Percentiles rank a stretch among this genome's conserved stretches.
Evolutionary conservation across 306 rosid species (phyloP).

Genomic region (Fragaria iinumae): DNA sequence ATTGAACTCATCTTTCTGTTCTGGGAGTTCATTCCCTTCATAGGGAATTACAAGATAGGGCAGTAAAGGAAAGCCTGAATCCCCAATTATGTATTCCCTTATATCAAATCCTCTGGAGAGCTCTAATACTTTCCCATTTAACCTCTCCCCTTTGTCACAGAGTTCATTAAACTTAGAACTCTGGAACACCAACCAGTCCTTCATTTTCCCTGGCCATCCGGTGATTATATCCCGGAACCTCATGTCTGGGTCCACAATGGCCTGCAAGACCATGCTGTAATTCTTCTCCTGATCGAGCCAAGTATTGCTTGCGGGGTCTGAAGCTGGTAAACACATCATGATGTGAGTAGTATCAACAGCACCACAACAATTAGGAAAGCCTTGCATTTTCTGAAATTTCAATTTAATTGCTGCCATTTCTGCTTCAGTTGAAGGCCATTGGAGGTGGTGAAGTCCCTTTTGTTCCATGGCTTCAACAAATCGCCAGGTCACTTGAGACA

Average conservation of each 20-base stretch:
- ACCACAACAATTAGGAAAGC: conserved; percentile 89
- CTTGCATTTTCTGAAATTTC: conserved; percentile 64
- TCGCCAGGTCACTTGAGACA: conserved; percentile 83
- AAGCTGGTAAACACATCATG: conserved; percentile 66
- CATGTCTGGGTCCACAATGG: conserved; percentile 82
- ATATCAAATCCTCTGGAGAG: conserved; percentile 54
- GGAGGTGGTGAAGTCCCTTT: conserved; percentile 68
- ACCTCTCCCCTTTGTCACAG: conserved; percentile 61
- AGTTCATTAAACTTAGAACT: conserved; percentile 62
- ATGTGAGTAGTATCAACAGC: conserved; percentile 71
- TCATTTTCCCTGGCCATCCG: conserved; percentile 87
- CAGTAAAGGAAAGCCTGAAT: conserved; percentile 71
- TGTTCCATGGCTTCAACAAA: conserved; percentile 88
- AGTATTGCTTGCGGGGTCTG: conserved; percentile 52
- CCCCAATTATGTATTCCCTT: conserved; percentile 77
- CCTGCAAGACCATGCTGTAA: conserved; percentile 91
- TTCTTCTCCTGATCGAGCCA: conserved; percentile 84
- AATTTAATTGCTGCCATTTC: conserved; percentile 64
- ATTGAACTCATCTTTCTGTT: conserved; percentile 55
- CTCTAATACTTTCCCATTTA: conserved; percentile 54
- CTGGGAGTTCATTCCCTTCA: conserved; percentile 62
- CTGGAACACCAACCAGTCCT: conserved; percentile 59
- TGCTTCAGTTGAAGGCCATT: conserved; percentile 71
- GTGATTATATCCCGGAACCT: conserved; percentile 79
- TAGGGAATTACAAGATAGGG: conserved; percentile 83